Evolutionary conservation across 345 rosid genomes (phyloP).

Genomic region (Boechera stricta): DNA sequence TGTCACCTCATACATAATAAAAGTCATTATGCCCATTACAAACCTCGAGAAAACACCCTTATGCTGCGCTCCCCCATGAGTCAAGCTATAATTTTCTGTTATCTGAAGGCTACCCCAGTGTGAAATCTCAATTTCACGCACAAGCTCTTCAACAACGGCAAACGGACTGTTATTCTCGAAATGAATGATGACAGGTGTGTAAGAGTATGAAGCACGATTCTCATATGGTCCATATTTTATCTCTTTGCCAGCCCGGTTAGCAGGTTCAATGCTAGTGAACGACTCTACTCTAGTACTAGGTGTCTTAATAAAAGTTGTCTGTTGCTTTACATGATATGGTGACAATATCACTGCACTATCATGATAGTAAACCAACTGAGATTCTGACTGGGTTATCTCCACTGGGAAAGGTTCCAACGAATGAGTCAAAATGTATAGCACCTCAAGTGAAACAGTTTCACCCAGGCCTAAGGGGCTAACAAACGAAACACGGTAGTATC

Average conservation of each 20-base stretch:
- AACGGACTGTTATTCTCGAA: conserved; percentile 95
- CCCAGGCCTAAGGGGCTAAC: conserved; percentile 63
- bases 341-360: conserved; percentile 82
- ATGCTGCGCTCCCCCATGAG: conserved; percentile 94
- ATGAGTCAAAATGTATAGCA: conserved; percentile 78
- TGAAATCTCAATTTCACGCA: conserved; percentile 90
- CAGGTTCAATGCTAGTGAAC: conserved; percentile 84
- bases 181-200: conserved; percentile 80
- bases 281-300: conserved; percentile 88
- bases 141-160: conserved; percentile 98
- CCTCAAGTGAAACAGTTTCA: conserved; percentile 77
- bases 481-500: conserved; percentile 60
- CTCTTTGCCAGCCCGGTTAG: conserved; percentile 72
- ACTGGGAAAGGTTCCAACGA: conserved; percentile 89
- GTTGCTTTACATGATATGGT: conserved; percentile 80
- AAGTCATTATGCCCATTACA: conserved; percentile 13
- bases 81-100: conserved; percentile 84
- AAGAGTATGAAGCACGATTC: conserved; percentile 70
- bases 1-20: background rate
- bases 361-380: conserved; percentile 86
- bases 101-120: conserved; percentile 98
- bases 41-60: conserved; percentile 97
- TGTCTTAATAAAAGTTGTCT: conserved; percentile 76
- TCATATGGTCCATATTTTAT: conserved; percentile 93
- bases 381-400: conserved; percentile 91